Evolutionary conservation across 2,329 filamentous ascomycete species (phyloP), one percentile per base, ranked within the genome.

Genomic region (Fusarium sp.): DNA sequence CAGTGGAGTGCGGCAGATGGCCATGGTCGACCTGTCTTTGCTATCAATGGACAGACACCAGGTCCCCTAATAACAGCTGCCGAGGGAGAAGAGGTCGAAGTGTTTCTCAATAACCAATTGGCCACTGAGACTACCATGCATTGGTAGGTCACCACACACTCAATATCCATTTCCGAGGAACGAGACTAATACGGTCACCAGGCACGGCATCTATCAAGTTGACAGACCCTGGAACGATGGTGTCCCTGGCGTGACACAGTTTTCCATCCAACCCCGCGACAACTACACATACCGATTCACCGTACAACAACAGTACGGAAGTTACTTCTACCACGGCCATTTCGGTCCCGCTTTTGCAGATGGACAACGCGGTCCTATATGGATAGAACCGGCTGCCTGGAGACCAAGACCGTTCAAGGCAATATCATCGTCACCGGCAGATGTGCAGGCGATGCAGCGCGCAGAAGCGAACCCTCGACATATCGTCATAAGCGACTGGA

Each of bases 31-130:
- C 47, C 47, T 12, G 32, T 60, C 6, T 61, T 47, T 24, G 40
- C 50, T n/a, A 60, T 64, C 20, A 64, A 64, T 20, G 61, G 61
- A 5, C 56, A 60, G n/a, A 52, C 34, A n/a, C 61, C 61, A 6
- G 61, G 61, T 7, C 61, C 61, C 2, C 11, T 64, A 12, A 49
- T 64, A 18, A 29, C 45, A 22, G 61, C 24, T 8, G n/a, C 18
- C 2, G 61, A 64, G 9, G 61, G 61, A 3, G 61, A 64, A 14
- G 47, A 60, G 22, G 22, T 64, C 3, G 56, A 61, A 16, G 38
- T 64, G 2, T 60, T 60, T 44, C 44, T 64, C 7, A 27, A 27
- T 3, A 64, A 64, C 25, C 40, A 64, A 7, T 11, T 64, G 11
- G 34, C 43, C 0, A 53, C 49, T 3, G 61, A 64, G 49, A 64